Evolutionary conservation across 805 yeast species (phyloP).

Genomic region (Cyberlindnera subsufficiens): DNA sequence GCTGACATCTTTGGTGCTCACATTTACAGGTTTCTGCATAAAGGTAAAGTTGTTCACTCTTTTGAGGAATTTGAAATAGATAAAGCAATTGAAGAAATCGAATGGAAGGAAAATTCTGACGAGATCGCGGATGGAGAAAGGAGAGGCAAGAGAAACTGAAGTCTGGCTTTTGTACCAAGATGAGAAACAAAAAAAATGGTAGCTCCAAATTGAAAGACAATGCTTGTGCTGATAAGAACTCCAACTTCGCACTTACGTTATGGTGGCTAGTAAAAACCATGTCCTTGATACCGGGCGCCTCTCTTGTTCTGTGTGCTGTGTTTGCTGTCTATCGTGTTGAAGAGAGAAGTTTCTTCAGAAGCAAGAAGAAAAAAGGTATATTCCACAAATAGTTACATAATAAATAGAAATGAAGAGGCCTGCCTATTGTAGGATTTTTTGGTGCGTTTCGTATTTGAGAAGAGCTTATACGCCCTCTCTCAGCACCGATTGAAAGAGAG

Average conservation of each 20-base stretch:
- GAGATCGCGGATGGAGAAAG: slow-evolving; percentile 13
- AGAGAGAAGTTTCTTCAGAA: slow-evolving; percentile 12
- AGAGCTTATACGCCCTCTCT: slow-evolving; percentile 3
- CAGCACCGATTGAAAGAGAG: slow-evolving; percentile 18
- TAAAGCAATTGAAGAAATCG: slow-evolving; percentile 12
- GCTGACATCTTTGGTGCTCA: slow-evolving; percentile 58
- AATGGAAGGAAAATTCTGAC: slow-evolving; percentile 13
- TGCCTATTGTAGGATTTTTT: neutral
- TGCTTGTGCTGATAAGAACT: slow-evolving; percentile 10
- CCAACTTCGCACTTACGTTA: slow-evolving; percentile 24
- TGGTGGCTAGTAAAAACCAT: slow-evolving; percentile 34
- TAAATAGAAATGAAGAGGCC: neutral
- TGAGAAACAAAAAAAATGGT: slow-evolving; percentile 31
- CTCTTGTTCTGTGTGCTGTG: slow-evolving; percentile 20
- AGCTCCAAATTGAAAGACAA: slow-evolving; percentile 13
- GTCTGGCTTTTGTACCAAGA: slow-evolving; percentile 31
- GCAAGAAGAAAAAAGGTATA: slow-evolving; percentile 19
- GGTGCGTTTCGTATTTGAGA: neutral
- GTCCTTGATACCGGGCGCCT: slow-evolving; percentile 19
- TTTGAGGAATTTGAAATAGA: slow-evolving; percentile 33
- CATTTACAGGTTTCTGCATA: slow-evolving; percentile 47
- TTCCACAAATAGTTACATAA: slow-evolving; percentile 11
- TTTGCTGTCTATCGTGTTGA: slow-evolving; percentile 24
- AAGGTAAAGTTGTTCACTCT: slow-evolving; percentile 38
- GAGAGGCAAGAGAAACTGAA: slow-evolving; percentile 28